Evolutionary conservation across 2,329 filamentous ascomycete genomes (phyloP), one percentile per base, ranked within the genome.

Genomic region (Neurospora sp.): DNA sequence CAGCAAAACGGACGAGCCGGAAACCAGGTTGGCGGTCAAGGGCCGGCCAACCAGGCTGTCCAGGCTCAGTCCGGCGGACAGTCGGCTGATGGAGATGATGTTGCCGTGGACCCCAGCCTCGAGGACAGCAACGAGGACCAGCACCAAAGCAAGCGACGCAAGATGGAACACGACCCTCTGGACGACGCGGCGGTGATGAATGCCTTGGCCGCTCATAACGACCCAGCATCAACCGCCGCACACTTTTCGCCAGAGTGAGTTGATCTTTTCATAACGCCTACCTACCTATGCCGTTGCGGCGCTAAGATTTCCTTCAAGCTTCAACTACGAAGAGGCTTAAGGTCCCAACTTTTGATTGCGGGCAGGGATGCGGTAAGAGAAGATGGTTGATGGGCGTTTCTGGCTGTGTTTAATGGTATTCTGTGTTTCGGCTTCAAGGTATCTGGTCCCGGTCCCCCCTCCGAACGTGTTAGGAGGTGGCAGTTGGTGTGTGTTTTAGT

Each of bases 161-260:
- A 81, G 39, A 72, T 84, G 5, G 79, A 80, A 13, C 78, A 80
- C 15, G 78, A 80, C 17, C 75, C 77, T 9, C 74, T 84, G 15
- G 82, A 84, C 38, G 84, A 86, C 70, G 83, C 84, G 70, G 83
- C 83, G 5, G 81, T 86, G 13, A 72, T 86, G 71, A 77, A 73
- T 62, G 83, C 82, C 8, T 75, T 86, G 58, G 81, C 83, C 19
- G 82, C 80, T 3, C 82, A 84, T 70, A 82, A 80, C 74, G 78
- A 79, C 38, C 73, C 78, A 1, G 76, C 77, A 2, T 71, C 77
- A 36, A 28, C 2, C 3, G 75, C 79, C 4, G 81, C 83, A 38
- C 76, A 78, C 8, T 85, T 83, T 72, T 74, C 77, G 40, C 73
- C 80, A 38, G 81, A 84, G 83, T 85, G 77, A 78, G 83, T 74